These are phyloP conservation scores for Neoboletus subvelutipes DNA, from an alignment of 768 basidiomycete species.

Conservation along the genomic window DNA sequence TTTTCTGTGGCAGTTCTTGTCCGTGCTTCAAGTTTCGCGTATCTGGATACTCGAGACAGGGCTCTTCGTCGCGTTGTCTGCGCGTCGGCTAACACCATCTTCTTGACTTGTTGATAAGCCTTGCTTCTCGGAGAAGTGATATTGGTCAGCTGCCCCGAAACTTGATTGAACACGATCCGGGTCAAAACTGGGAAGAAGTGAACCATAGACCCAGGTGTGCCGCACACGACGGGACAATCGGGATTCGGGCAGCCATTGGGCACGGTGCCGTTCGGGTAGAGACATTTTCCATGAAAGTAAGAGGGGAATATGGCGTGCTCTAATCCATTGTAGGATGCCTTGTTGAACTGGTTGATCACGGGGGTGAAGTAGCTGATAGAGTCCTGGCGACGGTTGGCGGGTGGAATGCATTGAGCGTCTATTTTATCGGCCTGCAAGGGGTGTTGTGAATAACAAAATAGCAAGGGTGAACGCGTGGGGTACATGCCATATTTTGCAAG, in stretches of 20 bases:
- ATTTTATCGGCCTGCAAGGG: slow-evolving; percentile 37
- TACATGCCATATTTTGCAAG: slow-evolving; percentile 44
- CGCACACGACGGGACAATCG: slow-evolving; percentile 75
- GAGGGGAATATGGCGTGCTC: slow-evolving; percentile 61
- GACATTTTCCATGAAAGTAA: slow-evolving; percentile 80
- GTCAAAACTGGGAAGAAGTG: slow-evolving; percentile 59
- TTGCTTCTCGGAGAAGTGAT: slow-evolving; percentile 39
- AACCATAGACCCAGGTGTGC: slow-evolving; percentile 77
- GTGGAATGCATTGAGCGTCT: slow-evolving; percentile 33
- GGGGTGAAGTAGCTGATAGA: slow-evolving; percentile 44
- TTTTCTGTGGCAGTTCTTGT: slow-evolving; percentile 20
- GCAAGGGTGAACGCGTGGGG: not conserved
- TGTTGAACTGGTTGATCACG: slow-evolving; percentile 46
- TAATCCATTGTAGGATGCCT: slow-evolving; percentile 43
- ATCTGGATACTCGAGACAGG: slow-evolving; percentile 7
- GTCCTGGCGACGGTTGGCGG: slow-evolving; percentile 20
- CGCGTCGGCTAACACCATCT: slow-evolving; percentile 39
- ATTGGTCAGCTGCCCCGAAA: slow-evolving; percentile 33
- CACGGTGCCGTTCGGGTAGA: slow-evolving; percentile 47
- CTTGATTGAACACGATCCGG: slow-evolving; percentile 49
- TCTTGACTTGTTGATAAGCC: slow-evolving; percentile 44
- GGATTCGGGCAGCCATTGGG: slow-evolving; percentile 77
- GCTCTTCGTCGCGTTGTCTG: slow-evolving; percentile 13
- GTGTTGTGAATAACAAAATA: slow-evolving; percentile 1
- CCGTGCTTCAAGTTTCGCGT: slow-evolving; percentile 18